Evolutionary conservation across 257 asterid species (phyloP).

Genomic region (Capsicum baccatum): DNA sequence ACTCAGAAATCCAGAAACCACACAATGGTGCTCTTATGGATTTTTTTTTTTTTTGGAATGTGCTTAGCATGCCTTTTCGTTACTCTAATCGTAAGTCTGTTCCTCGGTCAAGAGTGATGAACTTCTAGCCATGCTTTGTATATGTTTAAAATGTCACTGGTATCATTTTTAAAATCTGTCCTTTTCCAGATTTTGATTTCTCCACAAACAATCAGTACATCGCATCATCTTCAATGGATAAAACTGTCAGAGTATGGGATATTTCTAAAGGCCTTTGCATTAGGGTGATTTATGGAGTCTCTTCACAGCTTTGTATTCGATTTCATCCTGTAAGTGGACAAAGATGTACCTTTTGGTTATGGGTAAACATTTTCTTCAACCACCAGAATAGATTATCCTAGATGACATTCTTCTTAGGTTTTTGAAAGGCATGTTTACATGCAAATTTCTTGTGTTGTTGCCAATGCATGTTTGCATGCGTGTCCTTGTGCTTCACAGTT

Average conservation of each 20-base stretch:
- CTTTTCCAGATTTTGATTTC: slow-evolving; percentile 91
- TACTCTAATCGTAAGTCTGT: neutral
- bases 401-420: neutral
- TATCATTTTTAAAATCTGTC: slow-evolving; percentile 36
- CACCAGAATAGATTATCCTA: neutral
- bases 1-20: slow-evolving; percentile 14
- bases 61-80: neutral
- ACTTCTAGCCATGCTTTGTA: neutral
- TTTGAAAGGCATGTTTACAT: neutral
- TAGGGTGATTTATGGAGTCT: slow-evolving; percentile 91
- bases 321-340: slow-evolving; percentile 88
- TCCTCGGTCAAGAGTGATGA: neutral
- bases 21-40: slow-evolving; percentile 1
- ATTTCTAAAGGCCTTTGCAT: slow-evolving; percentile 87
- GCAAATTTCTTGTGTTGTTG: neutral
- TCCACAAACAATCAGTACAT: slow-evolving; percentile 93
- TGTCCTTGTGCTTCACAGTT: neutral
- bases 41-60: neutral
- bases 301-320: slow-evolving; percentile 90
- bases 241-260: slow-evolving; percentile 98
- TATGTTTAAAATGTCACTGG: slow-evolving; percentile 8
- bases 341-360: neutral
- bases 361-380: slow-evolving; percentile 20
- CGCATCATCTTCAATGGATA: slow-evolving; percentile 89
- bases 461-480: neutral